Evolutionary conservation across 106 monocot genomes (phyloP), one percentile per base, ranked within the genome.

Genomic region (Posidonia australis): DNA sequence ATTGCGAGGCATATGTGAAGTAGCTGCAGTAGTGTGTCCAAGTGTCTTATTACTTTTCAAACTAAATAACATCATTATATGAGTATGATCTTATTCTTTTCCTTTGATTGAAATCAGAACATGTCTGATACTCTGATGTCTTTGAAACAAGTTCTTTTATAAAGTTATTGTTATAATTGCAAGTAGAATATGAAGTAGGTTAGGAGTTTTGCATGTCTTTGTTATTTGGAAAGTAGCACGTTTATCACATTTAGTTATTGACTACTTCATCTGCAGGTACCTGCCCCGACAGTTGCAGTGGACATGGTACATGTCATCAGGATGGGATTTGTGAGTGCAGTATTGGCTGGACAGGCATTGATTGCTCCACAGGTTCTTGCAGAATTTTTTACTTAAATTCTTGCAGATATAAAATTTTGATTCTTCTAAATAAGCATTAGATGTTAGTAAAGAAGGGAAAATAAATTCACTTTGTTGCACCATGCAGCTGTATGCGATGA

Each of bases 401-500:
- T 36, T 36, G 36, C 36, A 36, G 5, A 36, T 36, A 2, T 4
- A 36, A 36, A 36, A 4, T 49, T 3, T 49, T 49, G 9, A 49
- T 49, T 49, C 48, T 49, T 49, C 48, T 17, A 49, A 49, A 49
- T 36, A 49, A 49, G 2, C 14, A 13, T 4, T 17, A 49, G 48
- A 49, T 17, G 9, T 3, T 17, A 16, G 2, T 49, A 49, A 45
- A n/a, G 31, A 32, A 32, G 31, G 31, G 20, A 24, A 28, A 51
- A 26, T 17, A 26, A 18, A 36, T 60, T 28, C 25, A 0, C 10
- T 54, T 28, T 30, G n/a, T 65, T 51, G 25, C 61, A 14, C 12
- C 48, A n/a, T 72, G 67, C 86, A 91, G 98, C 91, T 17, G 61
- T 91, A 44, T 99, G 98, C 45, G 85, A 99, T 66, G 98, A 99